Conservation (phyloP, 164 flowering plant species). For the Sedum album region DNA sequence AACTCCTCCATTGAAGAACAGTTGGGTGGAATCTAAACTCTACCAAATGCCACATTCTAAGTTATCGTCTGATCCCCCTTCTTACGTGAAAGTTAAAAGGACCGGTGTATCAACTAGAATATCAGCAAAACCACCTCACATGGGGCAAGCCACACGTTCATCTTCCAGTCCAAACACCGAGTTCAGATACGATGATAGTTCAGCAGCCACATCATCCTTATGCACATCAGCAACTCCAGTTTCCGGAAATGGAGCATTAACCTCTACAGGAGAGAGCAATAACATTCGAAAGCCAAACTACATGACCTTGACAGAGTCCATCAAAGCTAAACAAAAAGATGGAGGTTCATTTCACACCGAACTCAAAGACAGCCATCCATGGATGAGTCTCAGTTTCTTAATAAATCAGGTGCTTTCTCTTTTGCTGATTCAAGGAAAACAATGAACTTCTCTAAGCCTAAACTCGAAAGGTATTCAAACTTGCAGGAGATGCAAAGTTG, state of each 20-base stretch:
- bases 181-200: conserved; percentile 57
- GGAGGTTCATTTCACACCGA: conserved; percentile 19
- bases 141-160: conserved; percentile 41
- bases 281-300: conserved; percentile 45
- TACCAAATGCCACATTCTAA: conserved; percentile 26
- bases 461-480: conserved; percentile 36
- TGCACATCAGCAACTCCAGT: conserved; percentile 69
- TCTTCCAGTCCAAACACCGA: conserved; percentile 82
- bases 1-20: conserved; percentile 38
- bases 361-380: conserved; percentile 49
- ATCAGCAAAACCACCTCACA: conserved; percentile 64
- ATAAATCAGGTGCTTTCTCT: conserved; percentile 29
- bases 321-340: conserved; percentile 43
- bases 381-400: conserved; percentile 74
- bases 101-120: conserved; percentile 74
- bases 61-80: conserved; percentile 39
- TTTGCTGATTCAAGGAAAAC: conserved; percentile 34
- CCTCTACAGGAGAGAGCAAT: conserved; percentile 43
- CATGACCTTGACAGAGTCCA: conserved; percentile 27
- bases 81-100: conserved; percentile 46
- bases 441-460: conserved; percentile 30
- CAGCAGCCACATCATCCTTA: conserved; percentile 72
- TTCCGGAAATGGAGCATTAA: conserved; percentile 42
- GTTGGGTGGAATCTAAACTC: conserved; percentile 15
- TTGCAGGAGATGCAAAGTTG: conserved; percentile 26